Evolutionary conservation across 306 rosid species (phyloP), one percentile per base, ranked within the genome.

Genomic region (Acacia confusa): DNA sequence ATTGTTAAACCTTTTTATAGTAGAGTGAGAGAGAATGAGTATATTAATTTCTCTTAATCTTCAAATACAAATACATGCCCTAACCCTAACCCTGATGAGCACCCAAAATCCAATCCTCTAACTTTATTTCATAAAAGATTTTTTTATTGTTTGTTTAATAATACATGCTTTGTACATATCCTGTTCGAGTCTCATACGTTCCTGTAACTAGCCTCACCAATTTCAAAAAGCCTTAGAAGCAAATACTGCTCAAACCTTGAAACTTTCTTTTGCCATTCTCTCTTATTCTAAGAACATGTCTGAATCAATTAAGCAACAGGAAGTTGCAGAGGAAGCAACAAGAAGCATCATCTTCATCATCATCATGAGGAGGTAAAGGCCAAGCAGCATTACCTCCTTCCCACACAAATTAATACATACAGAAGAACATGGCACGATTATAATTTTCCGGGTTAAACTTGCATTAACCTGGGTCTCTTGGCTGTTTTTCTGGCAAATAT

Each of bases 401-500:
- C 81, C 60, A 47, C 72, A 81, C 76, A 58, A 69, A 80, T 79
- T 75, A 79, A 85, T 88, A 91, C 92, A 88, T 20, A 66, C 1
- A 57, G 83, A 87, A 91, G 78, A 84, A 72, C 76, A 82, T 67
- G 45, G 19, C 34, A 75, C 76, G 77, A 68, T 28, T 73, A 82
- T 27, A 34, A 34, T 75, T 81, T 67, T 79, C 30, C 44, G 74
- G 45, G 72, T 30, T 25, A 41, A 65, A 75, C 57, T 69, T 44
- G 81, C 78, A 78, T 74, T 80, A 87, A 14, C 89, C 84, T 1
- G 64, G 78, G 58, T 58, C 86, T 87, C 89, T 88, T 72, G 72
- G 78, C 78, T 52, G 81, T 72, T 83, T 90, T 65, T 76, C 88
- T 10, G 71, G 82, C 15, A 40, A 74, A 83, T 94, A 88, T 15